phyloP scores from a whole-genome alignment of 805 yeast species.

The Candida wancherniae region DNA sequence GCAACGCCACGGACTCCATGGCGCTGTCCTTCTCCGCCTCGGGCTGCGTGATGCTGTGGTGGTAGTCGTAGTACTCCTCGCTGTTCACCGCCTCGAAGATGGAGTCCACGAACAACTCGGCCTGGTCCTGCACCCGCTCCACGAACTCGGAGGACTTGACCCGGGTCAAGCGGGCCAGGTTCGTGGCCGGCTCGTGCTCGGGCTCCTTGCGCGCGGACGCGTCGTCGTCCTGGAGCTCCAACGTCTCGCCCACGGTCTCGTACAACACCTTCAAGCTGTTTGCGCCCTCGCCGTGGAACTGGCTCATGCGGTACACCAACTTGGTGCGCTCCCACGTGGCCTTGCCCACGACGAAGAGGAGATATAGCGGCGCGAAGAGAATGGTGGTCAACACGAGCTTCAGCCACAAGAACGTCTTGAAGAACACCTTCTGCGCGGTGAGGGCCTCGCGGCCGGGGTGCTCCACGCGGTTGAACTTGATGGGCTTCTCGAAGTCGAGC shows the following conservation, averaged over 20 bases:
- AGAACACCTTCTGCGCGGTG: slow-evolving; percentile 1
- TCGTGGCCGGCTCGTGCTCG: slow-evolving; percentile 3
- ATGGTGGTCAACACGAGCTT: slow-evolving; percentile 41
- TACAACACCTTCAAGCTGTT: slow-evolving; percentile 27
- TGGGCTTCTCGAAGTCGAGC: slow-evolving; percentile 46
- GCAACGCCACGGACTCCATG: not conserved
- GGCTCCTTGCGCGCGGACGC: not conserved
- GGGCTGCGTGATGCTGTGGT: slow-evolving; percentile 8
- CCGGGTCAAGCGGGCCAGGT: slow-evolving; percentile 1
- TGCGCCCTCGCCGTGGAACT: slow-evolving; percentile 25
- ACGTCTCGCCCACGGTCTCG: slow-evolving; percentile 10
- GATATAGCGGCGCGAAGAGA: slow-evolving; percentile 61
- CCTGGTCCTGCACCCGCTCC: slow-evolving; percentile 42
- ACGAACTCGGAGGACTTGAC: slow-evolving; percentile 1
- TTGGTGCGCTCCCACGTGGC: slow-evolving; percentile 35
- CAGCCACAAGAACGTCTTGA: slow-evolving; percentile 39
- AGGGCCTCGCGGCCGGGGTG: slow-evolving; percentile 1
- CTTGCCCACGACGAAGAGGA: slow-evolving; percentile 47
- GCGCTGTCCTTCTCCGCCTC: not conserved
- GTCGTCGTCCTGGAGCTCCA: slow-evolving; percentile 4
- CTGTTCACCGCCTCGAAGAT: slow-evolving; percentile 54
- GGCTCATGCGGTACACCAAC: slow-evolving; percentile 23
- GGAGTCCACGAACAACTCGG: slow-evolving; percentile 62
- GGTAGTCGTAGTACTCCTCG: slow-evolving; percentile 19
- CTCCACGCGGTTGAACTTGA: slow-evolving; percentile 19